Conservation (phyloP, 495 filamentous ascomycete species). For the Annulohypoxylon stygium region DNA sequence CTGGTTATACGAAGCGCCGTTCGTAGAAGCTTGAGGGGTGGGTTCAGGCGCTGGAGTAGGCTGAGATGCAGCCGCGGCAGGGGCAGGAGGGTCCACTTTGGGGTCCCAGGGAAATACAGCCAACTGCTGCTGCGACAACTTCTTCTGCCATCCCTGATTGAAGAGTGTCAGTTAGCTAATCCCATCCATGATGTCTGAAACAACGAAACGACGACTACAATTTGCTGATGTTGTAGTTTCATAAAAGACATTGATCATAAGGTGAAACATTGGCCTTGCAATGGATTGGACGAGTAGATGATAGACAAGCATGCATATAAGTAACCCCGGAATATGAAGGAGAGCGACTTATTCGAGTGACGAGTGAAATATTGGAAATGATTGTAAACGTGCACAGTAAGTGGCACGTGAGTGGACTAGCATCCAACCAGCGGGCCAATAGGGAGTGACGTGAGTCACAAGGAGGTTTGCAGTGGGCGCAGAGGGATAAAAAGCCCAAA, state of each 20-base stretch:
- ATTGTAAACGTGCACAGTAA: slow-evolving; percentile 47
- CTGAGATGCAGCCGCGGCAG: slow-evolving; percentile 51
- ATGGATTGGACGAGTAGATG: slow-evolving; percentile 25
- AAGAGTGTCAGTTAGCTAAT: slow-evolving; percentile 45
- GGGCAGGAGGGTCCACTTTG: slow-evolving; percentile 65
- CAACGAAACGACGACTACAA: background rate
- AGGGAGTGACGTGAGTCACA: slow-evolving; percentile 49
- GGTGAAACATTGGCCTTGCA: slow-evolving; percentile 18
- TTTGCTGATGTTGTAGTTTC: background rate
- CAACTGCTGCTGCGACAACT: slow-evolving; percentile 82
- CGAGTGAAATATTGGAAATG: slow-evolving; percentile 22
- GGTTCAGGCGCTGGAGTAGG: slow-evolving; percentile 50
- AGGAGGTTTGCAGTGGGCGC: slow-evolving; percentile 40
- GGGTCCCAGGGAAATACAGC: slow-evolving; percentile 98
- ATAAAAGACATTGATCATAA: background rate
- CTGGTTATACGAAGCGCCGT: slow-evolving; percentile 54
- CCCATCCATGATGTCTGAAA: slow-evolving; percentile 1
- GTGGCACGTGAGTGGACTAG: slow-evolving; percentile 50
- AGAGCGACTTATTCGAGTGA: background rate
- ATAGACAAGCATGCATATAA: background rate
- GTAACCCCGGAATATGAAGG: background rate
- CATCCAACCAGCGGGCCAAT: slow-evolving; percentile 48
- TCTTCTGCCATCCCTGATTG: slow-evolving; percentile 90
- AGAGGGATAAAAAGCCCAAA: slow-evolving; percentile 68
- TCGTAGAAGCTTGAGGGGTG: slow-evolving; percentile 45